Conservation (phyloP, 2,329 filamentous ascomycete species). For the Rhexocercosporidium sp. region DNA sequence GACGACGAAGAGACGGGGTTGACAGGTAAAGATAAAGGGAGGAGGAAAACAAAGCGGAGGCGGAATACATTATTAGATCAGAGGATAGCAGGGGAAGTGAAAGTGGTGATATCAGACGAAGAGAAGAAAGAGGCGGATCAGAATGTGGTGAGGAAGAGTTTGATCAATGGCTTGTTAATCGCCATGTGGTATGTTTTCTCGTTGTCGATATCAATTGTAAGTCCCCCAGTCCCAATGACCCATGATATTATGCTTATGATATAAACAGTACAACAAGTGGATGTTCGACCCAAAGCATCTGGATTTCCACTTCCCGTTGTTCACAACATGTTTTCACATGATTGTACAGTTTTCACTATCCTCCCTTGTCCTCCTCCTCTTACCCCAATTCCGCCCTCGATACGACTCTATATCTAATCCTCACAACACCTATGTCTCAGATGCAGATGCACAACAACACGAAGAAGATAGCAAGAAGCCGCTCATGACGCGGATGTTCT, state of each 20-base stretch:
- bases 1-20: constrained; percentile 92
- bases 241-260: constrained; percentile 1
- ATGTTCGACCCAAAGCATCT: constrained; percentile 90
- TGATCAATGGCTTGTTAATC: constrained; percentile 82
- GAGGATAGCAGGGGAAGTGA: constrained; percentile 57
- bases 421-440: constrained; percentile 38
- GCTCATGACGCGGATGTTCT: constrained; percentile 90
- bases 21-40: constrained; percentile 73
- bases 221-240: constrained; percentile 42
- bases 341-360: constrained; percentile 87
- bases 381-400: constrained; percentile 81
- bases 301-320: constrained; percentile 92
- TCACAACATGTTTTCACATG: constrained; percentile 96
- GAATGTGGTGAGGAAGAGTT: constrained; percentile 69
- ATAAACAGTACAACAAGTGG: constrained; percentile 93
- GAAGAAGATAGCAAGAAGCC: constrained; percentile 45
- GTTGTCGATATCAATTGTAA: constrained; percentile 86
- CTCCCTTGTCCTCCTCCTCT: constrained; percentile 75
- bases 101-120: constrained; percentile 65
- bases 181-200: constrained; percentile 89
- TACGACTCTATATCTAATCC: constrained; percentile 45
- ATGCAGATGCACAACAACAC: constrained; percentile 39
- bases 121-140: constrained; percentile 79
- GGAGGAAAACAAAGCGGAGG: constrained; percentile 69
- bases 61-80: constrained; percentile 73